Conservation (phyloP, 2,329 filamentous ascomycete species). For the Aspergillus sp. region DNA sequence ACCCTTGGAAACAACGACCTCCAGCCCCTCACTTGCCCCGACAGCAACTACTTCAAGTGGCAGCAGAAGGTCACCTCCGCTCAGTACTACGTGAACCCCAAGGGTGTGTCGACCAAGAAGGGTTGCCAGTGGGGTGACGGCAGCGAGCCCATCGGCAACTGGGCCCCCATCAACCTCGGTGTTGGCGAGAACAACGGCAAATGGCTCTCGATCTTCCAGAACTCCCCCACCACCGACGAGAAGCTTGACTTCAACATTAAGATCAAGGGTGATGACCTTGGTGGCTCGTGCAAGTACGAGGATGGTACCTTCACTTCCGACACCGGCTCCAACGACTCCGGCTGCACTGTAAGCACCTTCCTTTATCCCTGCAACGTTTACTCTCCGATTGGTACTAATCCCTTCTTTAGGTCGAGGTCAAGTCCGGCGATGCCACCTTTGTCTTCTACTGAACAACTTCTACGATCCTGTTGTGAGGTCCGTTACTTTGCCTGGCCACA, state of each 20-base stretch:
- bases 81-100: conserved; percentile 95
- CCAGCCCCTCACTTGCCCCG: conserved; percentile 71
- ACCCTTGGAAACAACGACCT: conserved; percentile 59
- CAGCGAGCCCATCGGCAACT: conserved; percentile 69
- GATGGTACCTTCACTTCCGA: conserved; percentile 62
- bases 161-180: conserved; percentile 81
- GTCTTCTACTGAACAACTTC: conserved; percentile 38
- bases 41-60: conserved; percentile 78
- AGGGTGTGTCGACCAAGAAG: conserved; percentile 63
- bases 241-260: conserved; percentile 76
- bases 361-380: background rate
- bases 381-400: background rate
- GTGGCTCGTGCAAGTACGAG: conserved; percentile 63
- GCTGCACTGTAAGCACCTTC: conserved; percentile 72
- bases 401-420: conserved; percentile 45
- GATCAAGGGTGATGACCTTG: conserved; percentile 65
- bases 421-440: conserved; percentile 51
- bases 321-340: conserved; percentile 51
- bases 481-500: background rate
- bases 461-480: conserved; percentile 4
- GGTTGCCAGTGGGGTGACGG: conserved; percentile 75
- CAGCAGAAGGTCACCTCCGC: conserved; percentile 73
- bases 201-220: conserved; percentile 82
- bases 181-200: conserved; percentile 72
- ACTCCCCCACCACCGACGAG: conserved; percentile 70